These are phyloP conservation scores for Fusarium cyanostomum DNA, from an alignment of 2,329 filamentous ascomycete genomes.

Conservation along the genomic window DNA sequence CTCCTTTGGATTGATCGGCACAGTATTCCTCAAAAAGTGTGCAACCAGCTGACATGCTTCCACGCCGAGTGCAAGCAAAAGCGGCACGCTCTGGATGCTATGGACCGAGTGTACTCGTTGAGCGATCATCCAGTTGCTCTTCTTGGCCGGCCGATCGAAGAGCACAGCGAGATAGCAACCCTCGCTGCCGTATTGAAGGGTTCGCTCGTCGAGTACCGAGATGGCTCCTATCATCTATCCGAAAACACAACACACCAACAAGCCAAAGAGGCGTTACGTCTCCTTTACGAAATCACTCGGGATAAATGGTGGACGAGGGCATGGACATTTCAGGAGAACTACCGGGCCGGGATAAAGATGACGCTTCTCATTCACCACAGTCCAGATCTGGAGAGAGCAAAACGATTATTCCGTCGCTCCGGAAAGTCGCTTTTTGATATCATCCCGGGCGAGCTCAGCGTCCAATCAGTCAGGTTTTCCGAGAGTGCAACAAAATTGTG, in stretches of 20 bases:
- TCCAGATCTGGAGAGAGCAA: slow-evolving; percentile 27
- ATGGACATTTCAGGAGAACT: slow-evolving; percentile 50
- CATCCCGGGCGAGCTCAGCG: slow-evolving; percentile 39
- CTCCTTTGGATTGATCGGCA: slow-evolving; percentile 46
- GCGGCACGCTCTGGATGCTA: slow-evolving; percentile 41
- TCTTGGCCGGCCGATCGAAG: slow-evolving; percentile 33
- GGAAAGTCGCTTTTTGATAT: slow-evolving; percentile 13
- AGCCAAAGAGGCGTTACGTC: slow-evolving; percentile 28
- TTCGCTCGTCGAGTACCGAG: slow-evolving; percentile 17
- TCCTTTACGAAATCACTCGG: slow-evolving; percentile 39
- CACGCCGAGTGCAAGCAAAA: slow-evolving; percentile 39
- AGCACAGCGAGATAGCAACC: slow-evolving; percentile 11
- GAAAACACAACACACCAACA: neutral
- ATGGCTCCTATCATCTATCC: slow-evolving; percentile 15
- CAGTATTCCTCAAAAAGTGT: slow-evolving; percentile 41
- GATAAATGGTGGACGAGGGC: slow-evolving; percentile 46
- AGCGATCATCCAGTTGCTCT: slow-evolving; percentile 46
- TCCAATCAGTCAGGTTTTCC: slow-evolving; percentile 35
- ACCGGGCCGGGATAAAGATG: slow-evolving; percentile 43
- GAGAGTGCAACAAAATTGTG: slow-evolving; percentile 40
- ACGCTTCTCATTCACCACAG: slow-evolving; percentile 42
- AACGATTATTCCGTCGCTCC: slow-evolving; percentile 17
- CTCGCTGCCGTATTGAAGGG: slow-evolving; percentile 32
- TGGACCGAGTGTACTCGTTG: slow-evolving; percentile 47
- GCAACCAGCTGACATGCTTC: slow-evolving; percentile 17